Percentiles rank a stretch among this genome's conserved stretches.
phyloP scores from a whole-genome alignment of 2,329 filamentous ascomycete species.

The Lachnellula cervina region DNA sequence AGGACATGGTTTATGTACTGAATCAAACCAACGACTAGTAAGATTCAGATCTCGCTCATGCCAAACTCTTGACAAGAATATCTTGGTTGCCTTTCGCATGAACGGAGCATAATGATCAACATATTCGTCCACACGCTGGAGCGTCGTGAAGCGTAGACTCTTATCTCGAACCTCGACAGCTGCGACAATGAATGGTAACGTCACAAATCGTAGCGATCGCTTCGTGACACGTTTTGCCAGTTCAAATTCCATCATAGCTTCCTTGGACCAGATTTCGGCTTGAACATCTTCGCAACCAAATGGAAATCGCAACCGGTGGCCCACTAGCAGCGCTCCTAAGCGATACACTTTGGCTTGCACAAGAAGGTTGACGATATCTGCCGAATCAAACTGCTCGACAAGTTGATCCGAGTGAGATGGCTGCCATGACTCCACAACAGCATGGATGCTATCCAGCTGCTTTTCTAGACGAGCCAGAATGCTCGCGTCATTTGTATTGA shows the following conservation, averaged over 20 bases:
- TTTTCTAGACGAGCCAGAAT: slow-evolving; percentile 14
- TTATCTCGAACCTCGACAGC: slow-evolving; percentile 23
- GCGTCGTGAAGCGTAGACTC: slow-evolving; percentile 12
- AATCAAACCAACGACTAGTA: slow-evolving; percentile 25
- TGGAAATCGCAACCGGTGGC: slow-evolving; percentile 23
- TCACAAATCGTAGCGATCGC: slow-evolving; percentile 23
- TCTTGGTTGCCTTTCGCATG: slow-evolving; percentile 23
- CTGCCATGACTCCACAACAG: slow-evolving; percentile 24
- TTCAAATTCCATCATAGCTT: slow-evolving; percentile 28
- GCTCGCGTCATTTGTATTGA: slow-evolving; percentile 10
- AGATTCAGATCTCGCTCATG: slow-evolving; percentile 24
- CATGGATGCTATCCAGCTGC: slow-evolving; percentile 20
- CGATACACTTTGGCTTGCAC: slow-evolving; percentile 29
- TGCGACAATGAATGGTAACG: slow-evolving; percentile 28
- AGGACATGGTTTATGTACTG: slow-evolving; percentile 24
- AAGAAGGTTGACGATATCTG: slow-evolving; percentile 26
- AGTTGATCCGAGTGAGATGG: slow-evolving; percentile 20
- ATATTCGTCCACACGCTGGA: slow-evolving; percentile 43
- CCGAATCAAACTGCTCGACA: slow-evolving; percentile 18
- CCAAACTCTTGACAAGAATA: slow-evolving; percentile 26
- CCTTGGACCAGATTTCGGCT: slow-evolving; percentile 27
- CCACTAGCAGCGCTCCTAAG: slow-evolving; percentile 24
- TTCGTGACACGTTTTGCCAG: slow-evolving; percentile 20
- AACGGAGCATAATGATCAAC: slow-evolving; percentile 24
- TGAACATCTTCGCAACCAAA: slow-evolving; percentile 25